Evolutionary conservation across 768 basidiomycete species (phyloP).

Genomic region (Tylopilus rubrobrunneus): DNA sequence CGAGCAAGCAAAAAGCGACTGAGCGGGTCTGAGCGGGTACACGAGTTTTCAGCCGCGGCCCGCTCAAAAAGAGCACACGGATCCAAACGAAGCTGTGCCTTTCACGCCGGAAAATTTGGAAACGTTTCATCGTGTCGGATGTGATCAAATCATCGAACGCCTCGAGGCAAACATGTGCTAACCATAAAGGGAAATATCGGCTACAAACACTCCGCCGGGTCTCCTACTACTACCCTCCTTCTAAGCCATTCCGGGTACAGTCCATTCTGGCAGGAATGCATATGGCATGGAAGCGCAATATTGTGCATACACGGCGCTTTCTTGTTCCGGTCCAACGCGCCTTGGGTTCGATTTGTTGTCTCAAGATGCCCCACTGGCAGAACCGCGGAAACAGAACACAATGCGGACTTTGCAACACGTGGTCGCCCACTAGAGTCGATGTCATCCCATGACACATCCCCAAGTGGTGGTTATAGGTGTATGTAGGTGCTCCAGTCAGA

Average conservation of each 20-base stretch:
- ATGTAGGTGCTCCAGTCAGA: too few species aligned
- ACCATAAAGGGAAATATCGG: slow-evolving; percentile 5
- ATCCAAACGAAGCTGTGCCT: slow-evolving; percentile 19
- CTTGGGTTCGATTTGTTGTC: too few species aligned
- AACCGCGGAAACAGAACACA: too few species aligned
- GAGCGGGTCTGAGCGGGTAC: slow-evolving; percentile 23
- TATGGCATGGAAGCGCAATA: too few species aligned
- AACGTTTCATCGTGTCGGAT: slow-evolving; percentile 12
- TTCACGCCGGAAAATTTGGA: slow-evolving; percentile 14
- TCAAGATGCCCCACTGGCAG: too few species aligned
- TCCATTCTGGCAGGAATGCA: neutral
- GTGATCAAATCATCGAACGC: neutral
- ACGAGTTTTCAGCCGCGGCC: slow-evolving; percentile 22
- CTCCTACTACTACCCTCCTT: neutral
- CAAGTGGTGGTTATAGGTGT: too few species aligned
- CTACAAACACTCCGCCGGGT: neutral
- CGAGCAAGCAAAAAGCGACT: slow-evolving; percentile 3
- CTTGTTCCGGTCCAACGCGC: too few species aligned
- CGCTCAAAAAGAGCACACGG: slow-evolving; percentile 23
- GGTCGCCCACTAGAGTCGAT: too few species aligned
- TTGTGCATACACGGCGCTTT: too few species aligned
- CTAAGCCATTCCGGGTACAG: neutral
- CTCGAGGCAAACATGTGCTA: slow-evolving; percentile 24
- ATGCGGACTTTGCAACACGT: too few species aligned
- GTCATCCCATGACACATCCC: too few species aligned